A percentile compares a stretch with the other conserved stretches of the same genome.
Evolutionary conservation across 352 stramenopile species (phyloP).

Genomic region (Phytophthora sansomeana): DNA sequence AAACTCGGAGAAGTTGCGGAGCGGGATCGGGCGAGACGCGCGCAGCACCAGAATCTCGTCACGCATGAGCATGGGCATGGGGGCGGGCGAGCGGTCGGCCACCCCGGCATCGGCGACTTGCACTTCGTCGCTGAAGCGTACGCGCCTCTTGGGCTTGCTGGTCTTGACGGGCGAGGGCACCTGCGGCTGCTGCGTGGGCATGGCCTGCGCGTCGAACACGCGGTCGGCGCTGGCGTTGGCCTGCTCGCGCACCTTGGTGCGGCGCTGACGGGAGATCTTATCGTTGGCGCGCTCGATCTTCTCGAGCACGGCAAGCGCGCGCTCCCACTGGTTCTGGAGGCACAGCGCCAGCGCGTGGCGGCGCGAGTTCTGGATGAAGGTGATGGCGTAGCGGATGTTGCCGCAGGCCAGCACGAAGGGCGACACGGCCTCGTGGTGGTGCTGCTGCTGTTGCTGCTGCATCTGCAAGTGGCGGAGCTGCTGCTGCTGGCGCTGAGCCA

Average conservation of each 20-base stretch:
- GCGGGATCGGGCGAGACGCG: constrained; percentile 72
- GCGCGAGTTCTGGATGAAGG: constrained; percentile 80
- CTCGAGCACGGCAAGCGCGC: constrained; percentile 73
- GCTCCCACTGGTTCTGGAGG: constrained; percentile 80
- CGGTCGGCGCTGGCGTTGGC: constrained; percentile 54
- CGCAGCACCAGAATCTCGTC: constrained; percentile 85
- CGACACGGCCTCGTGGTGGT: constrained; percentile 32
- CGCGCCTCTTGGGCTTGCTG: constrained; percentile 40
- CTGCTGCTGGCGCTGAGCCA: constrained; percentile 43
- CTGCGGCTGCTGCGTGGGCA: constrained; percentile 36
- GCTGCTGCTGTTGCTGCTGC: constrained; percentile 23
- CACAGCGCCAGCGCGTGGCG: constrained; percentile 74
- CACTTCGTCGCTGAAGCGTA: constrained; percentile 74
- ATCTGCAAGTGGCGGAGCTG: constrained; percentile 29
- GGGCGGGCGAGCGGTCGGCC: constrained; percentile 63
- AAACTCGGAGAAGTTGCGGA: constrained; percentile 83
- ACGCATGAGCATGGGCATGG: constrained; percentile 71
- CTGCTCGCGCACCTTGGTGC: constrained; percentile 64
- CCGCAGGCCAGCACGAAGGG: constrained; percentile 60
- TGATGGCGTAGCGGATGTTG: constrained; percentile 75
- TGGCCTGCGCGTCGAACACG: constrained; percentile 30
- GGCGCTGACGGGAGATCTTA: constrained; percentile 76
- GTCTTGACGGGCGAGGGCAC: constrained; percentile 31
- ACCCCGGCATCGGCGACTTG: constrained; percentile 46
- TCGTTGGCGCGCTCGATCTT: constrained; percentile 87